Conservation (phyloP, 352 stramenopile genomes). For the Pythium monospermum region DNA sequence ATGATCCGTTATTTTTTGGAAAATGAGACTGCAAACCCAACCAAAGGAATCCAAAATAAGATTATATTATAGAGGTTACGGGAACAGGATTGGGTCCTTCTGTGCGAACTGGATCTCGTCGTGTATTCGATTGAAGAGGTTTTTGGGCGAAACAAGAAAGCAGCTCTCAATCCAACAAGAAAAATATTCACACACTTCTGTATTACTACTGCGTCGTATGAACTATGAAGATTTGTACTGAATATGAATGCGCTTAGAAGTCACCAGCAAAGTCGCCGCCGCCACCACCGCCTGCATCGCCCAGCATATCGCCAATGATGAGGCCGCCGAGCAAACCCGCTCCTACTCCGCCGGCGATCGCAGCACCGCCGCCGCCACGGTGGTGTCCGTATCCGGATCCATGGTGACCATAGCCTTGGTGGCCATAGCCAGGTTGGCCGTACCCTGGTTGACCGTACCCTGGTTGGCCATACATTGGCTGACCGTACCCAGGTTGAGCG, state of each 20-base stretch:
- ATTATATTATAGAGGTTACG: too few relatives aligned
- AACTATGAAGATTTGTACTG: too few relatives aligned
- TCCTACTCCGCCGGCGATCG: constrained; percentile 8
- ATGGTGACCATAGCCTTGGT: constrained; percentile 10
- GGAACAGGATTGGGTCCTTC: too few relatives aligned
- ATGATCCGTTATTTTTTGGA: neutral
- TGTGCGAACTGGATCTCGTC: too few relatives aligned
- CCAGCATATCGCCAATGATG: constrained; percentile 19
- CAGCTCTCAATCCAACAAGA: too few relatives aligned
- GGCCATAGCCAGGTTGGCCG: constrained; percentile 13
- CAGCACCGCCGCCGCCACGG: constrained; percentile 11
- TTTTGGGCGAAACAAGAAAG: neutral
- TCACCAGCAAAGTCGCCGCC: constrained; percentile 15
- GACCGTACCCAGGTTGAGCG: constrained; percentile 12
- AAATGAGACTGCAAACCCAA: too few relatives aligned
- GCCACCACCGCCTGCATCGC: constrained; percentile 10
- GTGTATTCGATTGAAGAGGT: neutral
- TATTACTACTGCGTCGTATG: too few relatives aligned
- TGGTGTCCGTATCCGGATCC: neutral
- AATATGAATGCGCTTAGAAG: constrained; percentile 13
- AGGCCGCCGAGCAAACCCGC: constrained; percentile 17
- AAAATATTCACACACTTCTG: too few relatives aligned
- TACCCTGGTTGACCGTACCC: constrained; percentile 12
- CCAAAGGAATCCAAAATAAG: too few relatives aligned
- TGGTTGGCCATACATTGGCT: constrained; percentile 8